phyloP scores from a whole-genome alignment of 768 basidiomycete genomes.

The Galerina marginata region DNA sequence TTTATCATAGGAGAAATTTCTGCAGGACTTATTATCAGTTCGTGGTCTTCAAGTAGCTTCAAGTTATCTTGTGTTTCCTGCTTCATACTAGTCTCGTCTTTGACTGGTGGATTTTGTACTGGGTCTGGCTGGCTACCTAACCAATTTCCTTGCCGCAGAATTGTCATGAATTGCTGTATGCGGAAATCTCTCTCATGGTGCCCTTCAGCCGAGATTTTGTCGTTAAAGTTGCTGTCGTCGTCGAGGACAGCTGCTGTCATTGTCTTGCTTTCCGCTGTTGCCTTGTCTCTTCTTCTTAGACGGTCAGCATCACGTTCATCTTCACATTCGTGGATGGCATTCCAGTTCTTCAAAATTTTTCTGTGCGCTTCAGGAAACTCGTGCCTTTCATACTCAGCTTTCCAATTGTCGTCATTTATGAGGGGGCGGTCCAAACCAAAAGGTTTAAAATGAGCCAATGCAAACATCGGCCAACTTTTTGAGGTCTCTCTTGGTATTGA shows the following conservation, averaged over 20 bases:
- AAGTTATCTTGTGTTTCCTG: not conserved
- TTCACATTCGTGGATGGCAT: constrained; percentile 38
- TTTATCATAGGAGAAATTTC: not conserved
- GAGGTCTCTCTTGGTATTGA: constrained; percentile 2
- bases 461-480: not conserved
- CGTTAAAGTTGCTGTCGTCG: not conserved
- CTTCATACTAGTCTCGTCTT: too few species aligned
- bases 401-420: not conserved
- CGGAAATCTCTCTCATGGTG: too few species aligned
- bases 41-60: not conserved
- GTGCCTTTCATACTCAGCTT: not conserved
- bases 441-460: constrained; percentile 13
- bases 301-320: constrained; percentile 39
- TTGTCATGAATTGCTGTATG: too few species aligned
- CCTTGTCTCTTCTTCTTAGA: constrained; percentile 14
- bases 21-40: not conserved
- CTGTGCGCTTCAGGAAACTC: not conserved
- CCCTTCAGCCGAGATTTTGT: not conserved
- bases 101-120: too few species aligned
- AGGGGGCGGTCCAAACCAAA: not conserved
- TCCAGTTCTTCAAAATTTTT: constrained; percentile 35
- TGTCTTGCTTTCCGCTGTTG: not conserved
- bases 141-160: too few species aligned
- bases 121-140: too few species aligned
- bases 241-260: not conserved